phyloP scores from a whole-genome alignment of 805 yeast species.

The Kurtzmaniella fragi region DNA sequence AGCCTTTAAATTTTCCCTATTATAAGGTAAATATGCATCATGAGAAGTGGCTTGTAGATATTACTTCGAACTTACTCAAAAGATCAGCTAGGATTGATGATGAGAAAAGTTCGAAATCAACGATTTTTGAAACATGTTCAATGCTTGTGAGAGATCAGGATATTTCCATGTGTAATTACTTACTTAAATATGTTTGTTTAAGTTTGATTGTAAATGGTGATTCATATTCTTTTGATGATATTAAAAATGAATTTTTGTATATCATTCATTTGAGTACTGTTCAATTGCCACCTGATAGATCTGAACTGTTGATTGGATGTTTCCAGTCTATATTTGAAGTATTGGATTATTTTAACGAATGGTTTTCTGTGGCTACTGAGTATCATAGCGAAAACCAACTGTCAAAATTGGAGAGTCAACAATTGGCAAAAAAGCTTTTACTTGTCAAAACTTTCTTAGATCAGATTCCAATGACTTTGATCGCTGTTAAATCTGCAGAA shows the following conservation, averaged over 20 bases:
- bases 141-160: constrained; percentile 67
- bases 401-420: constrained; percentile 12
- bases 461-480: constrained; percentile 57
- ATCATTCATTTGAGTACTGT: constrained; percentile 49
- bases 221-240: constrained; percentile 32
- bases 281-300: constrained; percentile 43
- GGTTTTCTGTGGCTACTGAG: constrained; percentile 48
- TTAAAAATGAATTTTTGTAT: constrained; percentile 54
- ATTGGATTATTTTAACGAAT: constrained; percentile 77
- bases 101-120: constrained; percentile 12
- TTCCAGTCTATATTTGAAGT: constrained; percentile 73
- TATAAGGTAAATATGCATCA: constrained; percentile 52
- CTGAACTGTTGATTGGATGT: constrained; percentile 57
- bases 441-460: constrained; percentile 45
- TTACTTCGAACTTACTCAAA: constrained; percentile 64
- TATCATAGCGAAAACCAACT: constrained; percentile 19
- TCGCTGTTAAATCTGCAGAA: constrained; percentile 77
- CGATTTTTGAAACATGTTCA: constrained; percentile 59
- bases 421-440: constrained; percentile 21
- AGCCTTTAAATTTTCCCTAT: constrained; percentile 56
- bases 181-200: constrained; percentile 73
- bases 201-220: constrained; percentile 52
- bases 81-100: constrained; percentile 20
- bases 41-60: constrained; percentile 65
- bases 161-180: constrained; percentile 58